Evolutionary conservation across 306 rosid species (phyloP), one percentile per base, ranked within the genome.

Genomic region (Pterocarpus macrocarpus): DNA sequence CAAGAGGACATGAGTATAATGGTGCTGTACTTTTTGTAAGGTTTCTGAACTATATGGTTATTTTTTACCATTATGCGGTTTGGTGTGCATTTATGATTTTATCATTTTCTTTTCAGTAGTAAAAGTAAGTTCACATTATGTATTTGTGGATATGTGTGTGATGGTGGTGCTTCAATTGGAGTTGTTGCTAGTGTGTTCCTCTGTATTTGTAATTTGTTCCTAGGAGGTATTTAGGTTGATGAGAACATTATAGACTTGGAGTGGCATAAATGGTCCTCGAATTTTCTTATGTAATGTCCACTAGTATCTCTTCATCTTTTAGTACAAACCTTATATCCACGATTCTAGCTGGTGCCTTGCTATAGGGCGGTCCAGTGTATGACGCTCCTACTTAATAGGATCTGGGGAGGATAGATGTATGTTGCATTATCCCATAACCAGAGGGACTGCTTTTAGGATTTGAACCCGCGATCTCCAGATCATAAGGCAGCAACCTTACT

Each of bases 71-170:
- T 63, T 69, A 7, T 67, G 45, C 77, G 50, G 57, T 57, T 71
- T 76, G 78, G 61, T 77, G 64, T 57, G 83, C 71, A 76, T 78
- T 68, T 69, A 79, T 81, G 86, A 50, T 59, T 16, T 30, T 10
- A 38, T 44, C 53, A 13, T 53, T 49, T 45, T 45, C 64, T 16
- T 32, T 56, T 30, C 7, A 4, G 64, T 36, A 62, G 77, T 36
- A 15, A 53, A 41, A 71, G 64, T 50, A 38, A 59, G 62, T 71
- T 45, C 56, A 75, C 36, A 16, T 38, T 59, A 65, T 71, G 66
- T 44, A 63, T 65, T 58, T 52, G 75, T 43, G 59, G 5, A 63
- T 63, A 12, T 28, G 15, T 12, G 38, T 43, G 30, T 69, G 12
- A 2, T 69, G 50, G 47, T 76, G 30, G 61, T 15, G 34, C 11